Evolutionary conservation across 257 asterid genomes (phyloP).

Genomic region (Eustoma russellianum): DNA sequence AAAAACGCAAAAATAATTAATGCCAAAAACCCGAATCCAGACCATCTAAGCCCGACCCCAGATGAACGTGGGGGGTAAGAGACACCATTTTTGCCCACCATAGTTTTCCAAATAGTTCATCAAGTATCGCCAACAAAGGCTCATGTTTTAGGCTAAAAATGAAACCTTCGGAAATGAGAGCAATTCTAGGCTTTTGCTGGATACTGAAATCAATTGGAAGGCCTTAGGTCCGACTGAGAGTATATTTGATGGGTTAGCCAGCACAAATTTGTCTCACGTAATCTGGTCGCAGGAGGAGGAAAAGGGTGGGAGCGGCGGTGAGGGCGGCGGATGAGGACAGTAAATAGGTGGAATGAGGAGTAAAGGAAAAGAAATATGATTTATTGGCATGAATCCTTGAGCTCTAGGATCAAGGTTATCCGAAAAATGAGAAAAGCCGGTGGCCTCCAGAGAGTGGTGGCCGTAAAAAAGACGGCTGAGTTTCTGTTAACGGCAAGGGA

Average conservation of each 20-base stretch:
- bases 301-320: too few species aligned
- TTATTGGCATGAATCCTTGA: too few species aligned
- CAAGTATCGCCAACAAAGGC: slow-evolving; percentile 56
- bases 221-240: slow-evolving; percentile 19
- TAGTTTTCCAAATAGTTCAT: slow-evolving; percentile 76
- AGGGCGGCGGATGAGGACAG: too few species aligned
- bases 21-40: slow-evolving; percentile 35
- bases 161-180: slow-evolving; percentile 7
- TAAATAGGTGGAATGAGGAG: too few species aligned
- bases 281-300: too few species aligned
- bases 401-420: too few species aligned
- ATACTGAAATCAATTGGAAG: slow-evolving; percentile 11
- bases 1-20: slow-evolving; percentile 16
- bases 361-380: too few species aligned
- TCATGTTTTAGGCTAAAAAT: slow-evolving; percentile 11
- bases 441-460: too few species aligned
- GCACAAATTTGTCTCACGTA: slow-evolving; percentile 69
- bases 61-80: slow-evolving; percentile 61
- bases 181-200: slow-evolving; percentile 14
- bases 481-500: too few species aligned
- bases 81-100: slow-evolving; percentile 61
- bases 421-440: too few species aligned
- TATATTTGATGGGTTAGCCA: slow-evolving; percentile 69
- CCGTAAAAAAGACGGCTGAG: too few species aligned
- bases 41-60: slow-evolving; percentile 42